These are phyloP conservation scores for Lepraria neglecta DNA, from an alignment of 495 filamentous ascomycete genomes.

Conservation along the genomic window DNA sequence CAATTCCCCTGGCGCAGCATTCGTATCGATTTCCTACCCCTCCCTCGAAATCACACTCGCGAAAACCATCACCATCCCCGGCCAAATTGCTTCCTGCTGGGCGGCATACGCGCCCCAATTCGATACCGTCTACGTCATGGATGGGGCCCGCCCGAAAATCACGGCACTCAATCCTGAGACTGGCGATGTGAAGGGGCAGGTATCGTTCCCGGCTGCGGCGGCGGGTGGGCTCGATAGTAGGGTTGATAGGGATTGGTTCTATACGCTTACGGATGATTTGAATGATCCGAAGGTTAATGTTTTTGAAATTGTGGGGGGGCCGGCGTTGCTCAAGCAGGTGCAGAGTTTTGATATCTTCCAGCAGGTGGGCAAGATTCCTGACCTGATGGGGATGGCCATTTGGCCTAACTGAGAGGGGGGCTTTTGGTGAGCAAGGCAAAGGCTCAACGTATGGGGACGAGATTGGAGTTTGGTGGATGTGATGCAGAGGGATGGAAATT, in stretches of 20 bases:
- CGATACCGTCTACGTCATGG: constrained; percentile 25
- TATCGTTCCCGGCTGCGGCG: neutral
- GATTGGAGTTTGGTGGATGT: neutral
- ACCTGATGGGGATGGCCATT: neutral
- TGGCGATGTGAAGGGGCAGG: constrained; percentile 21
- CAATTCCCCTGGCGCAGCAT: constrained; percentile 24
- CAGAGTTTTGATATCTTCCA: constrained; percentile 26
- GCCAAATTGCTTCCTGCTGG: constrained; percentile 28
- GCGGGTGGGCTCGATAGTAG: constrained; percentile 23
- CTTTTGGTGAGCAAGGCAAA: neutral
- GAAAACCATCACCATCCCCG: constrained; percentile 24
- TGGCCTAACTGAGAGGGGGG: neutral
- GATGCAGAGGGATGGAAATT: no score
- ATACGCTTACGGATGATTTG: constrained; percentile 23
- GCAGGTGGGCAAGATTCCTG: neutral
- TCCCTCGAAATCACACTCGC: constrained; percentile 19
- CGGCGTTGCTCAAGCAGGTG: constrained; percentile 18
- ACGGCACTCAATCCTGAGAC: constrained; percentile 24
- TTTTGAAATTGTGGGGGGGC: constrained; percentile 8
- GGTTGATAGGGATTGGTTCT: constrained; percentile 26
- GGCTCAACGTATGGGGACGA: neutral
- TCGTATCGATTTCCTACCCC: constrained; percentile 25
- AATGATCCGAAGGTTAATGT: constrained; percentile 21
- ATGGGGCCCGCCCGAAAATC: constrained; percentile 23
- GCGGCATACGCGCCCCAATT: constrained; percentile 23